Evolutionary conservation across 2,329 filamentous ascomycete genomes (phyloP).

Genomic region (Chaetomium sp.): DNA sequence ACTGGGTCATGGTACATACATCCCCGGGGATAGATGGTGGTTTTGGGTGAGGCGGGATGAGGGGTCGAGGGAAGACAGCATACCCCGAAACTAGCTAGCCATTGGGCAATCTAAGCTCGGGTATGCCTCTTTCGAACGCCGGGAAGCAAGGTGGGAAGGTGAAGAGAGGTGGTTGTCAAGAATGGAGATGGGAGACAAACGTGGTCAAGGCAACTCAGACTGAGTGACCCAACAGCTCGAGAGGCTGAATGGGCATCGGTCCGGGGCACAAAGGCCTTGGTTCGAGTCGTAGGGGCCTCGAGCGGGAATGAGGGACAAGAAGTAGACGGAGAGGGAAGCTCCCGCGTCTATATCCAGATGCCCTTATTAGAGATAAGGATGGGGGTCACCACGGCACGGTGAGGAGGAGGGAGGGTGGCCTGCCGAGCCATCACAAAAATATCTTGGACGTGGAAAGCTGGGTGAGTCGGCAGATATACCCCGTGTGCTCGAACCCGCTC

Average conservation of each 20-base stretch:
- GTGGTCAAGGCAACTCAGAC: slow-evolving; percentile 18
- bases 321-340: slow-evolving; percentile 27
- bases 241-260: slow-evolving; percentile 26
- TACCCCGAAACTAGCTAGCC: slow-evolving; percentile 17
- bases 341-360: slow-evolving; percentile 27
- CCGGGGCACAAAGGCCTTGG: slow-evolving; percentile 23
- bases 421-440: slow-evolving; percentile 28
- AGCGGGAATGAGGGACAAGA: slow-evolving; percentile 24
- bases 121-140: slow-evolving; percentile 1
- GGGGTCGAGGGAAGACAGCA: slow-evolving; percentile 9
- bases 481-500: slow-evolving; percentile 31
- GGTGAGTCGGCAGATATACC: slow-evolving; percentile 32
- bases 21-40: slow-evolving; percentile 5
- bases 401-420: slow-evolving; percentile 20
- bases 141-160: background rate
- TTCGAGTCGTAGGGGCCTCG: slow-evolving; percentile 3
- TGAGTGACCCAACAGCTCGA: slow-evolving; percentile 28
- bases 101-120: slow-evolving; percentile 19
- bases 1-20: slow-evolving; percentile 22
- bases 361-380: slow-evolving; percentile 12
- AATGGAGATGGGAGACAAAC: slow-evolving; percentile 26
- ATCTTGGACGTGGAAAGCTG: slow-evolving; percentile 19
- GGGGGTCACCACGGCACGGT: slow-evolving; percentile 29
- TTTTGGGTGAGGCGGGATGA: slow-evolving; percentile 8
- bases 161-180: background rate